Evolutionary conservation across 768 basidiomycete species (phyloP), one percentile per base, ranked within the genome.

Genomic region (Trametes meyenii): DNA sequence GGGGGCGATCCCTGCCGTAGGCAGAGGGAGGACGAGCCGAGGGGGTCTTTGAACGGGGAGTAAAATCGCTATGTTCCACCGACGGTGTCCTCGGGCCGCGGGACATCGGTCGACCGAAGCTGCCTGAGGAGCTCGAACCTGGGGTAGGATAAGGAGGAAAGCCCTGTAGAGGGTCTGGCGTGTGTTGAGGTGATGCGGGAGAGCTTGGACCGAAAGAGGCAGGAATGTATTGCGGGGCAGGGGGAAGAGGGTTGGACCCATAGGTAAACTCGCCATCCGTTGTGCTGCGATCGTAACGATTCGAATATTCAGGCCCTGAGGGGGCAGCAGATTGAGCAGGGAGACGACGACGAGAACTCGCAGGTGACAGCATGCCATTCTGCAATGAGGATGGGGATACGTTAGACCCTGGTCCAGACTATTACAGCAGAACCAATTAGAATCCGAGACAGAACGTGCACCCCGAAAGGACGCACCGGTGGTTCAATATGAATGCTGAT

Each of bases 331-430:
- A 60, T n/a, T 55, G 61, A 16, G 49, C 53, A 43, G 63, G 61
- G 29, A 58, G 55, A 10, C 50, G 23, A 21, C 49, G 58, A 23
- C 38, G 52, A 5, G 58, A 58, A 12, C 55, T 60, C n/a, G 48
- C 50, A 3, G 69, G 70, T 1, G 68, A 66, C 0, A 71, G 61
- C 66, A 66, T 65, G n/a, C 63, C 64, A 24, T 63, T 19, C 13
- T 61, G 53, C 7, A 58, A 14, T 13, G 58, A 58, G 2, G 51
- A 29, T 12, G 66, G 67, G 33, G 67, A 72, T 10, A 58, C 53
- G 43, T 60, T 64, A 2, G 71, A 70, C 2, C 58, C 57, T 16
- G 61, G 48, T 12, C 56, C 69, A 40, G 70, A 70, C 69, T 70
- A 29, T 10, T 16, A 36, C 33, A 51, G 17, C 10, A 44, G 38